Conservation (phyloP, 768 basidiomycete species). For the Mycena capillaripes region DNA sequence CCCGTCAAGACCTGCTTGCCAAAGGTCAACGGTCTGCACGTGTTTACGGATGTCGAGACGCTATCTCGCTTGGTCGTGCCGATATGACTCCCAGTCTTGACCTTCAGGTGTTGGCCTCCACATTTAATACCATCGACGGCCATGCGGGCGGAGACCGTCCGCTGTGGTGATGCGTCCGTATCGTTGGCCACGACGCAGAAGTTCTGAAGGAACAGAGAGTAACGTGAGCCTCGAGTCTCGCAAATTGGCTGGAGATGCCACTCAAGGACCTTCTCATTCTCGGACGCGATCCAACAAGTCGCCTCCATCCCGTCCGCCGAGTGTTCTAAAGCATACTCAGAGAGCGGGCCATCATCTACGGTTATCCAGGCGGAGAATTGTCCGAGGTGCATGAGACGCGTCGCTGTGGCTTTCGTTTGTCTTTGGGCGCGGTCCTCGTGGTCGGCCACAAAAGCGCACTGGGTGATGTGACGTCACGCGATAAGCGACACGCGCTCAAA, state of each 20-base stretch:
- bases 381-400: conserved; percentile 19
- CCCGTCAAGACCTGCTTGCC: conserved; percentile 23
- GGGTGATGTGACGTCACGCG: too few relatives aligned
- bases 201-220: background rate
- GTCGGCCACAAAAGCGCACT: too few relatives aligned
- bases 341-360: conserved; percentile 4
- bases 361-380: conserved; percentile 17
- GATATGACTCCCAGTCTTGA: background rate
- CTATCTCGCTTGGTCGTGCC: background rate
- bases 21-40: conserved; percentile 12
- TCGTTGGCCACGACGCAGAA: conserved; percentile 7
- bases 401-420: too few relatives aligned
- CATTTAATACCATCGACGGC: conserved; percentile 18
- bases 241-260: too few relatives aligned
- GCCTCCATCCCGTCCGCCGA: conserved; percentile 18
- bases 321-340: conserved; percentile 21
- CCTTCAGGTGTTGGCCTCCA: background rate
- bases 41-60: background rate
- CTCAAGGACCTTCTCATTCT: conserved; percentile 19
- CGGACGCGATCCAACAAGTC: conserved; percentile 28
- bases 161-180: background rate
- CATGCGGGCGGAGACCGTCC: background rate
- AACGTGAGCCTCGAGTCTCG: background rate
- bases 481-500: too few relatives aligned
- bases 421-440: too few relatives aligned